A percentile compares a stretch with the other conserved stretches of the same genome.
Evolutionary conservation across 306 rosid genomes (phyloP).

Genomic region (Corylus americana): DNA sequence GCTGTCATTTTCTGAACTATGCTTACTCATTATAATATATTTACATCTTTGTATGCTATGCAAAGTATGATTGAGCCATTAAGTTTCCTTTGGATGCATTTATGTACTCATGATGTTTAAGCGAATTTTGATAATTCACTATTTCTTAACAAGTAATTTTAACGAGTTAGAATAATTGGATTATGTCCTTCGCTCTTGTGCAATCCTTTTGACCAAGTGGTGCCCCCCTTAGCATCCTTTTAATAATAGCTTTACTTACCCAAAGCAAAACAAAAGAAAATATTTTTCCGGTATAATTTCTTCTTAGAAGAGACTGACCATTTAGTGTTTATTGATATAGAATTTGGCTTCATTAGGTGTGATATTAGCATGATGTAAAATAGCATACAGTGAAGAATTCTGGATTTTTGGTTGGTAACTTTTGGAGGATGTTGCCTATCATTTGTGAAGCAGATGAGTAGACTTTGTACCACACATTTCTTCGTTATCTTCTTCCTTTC

Average conservation of each 20-base stretch:
- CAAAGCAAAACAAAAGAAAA: neutral
- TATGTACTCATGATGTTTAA: neutral
- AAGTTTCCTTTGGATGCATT: neutral
- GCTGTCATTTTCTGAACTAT: neutral
- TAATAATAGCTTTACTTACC: neutral
- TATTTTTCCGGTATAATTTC: neutral
- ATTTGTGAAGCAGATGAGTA: neutral
- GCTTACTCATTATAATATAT: neutral
- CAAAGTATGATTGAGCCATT: neutral
- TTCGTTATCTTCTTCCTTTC: neutral
- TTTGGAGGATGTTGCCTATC: neutral
- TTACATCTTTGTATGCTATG: neutral
- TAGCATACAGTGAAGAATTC: neutral
- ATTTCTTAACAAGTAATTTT: neutral
- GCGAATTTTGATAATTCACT: neutral
- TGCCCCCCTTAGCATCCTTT: neutral
- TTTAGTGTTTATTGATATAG: neutral
- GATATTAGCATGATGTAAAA: neutral
- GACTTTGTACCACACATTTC: neutral
- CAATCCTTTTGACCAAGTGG: neutral
- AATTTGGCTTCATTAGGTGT: neutral
- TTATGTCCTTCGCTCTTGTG: neutral
- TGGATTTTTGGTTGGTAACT: neutral
- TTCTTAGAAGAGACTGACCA: neutral
- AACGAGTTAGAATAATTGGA: neutral